Base-by-base conservation (phyloP, 2,329 filamentous ascomycete species). In the Pyrenophora tritici-repentis region DNA sequence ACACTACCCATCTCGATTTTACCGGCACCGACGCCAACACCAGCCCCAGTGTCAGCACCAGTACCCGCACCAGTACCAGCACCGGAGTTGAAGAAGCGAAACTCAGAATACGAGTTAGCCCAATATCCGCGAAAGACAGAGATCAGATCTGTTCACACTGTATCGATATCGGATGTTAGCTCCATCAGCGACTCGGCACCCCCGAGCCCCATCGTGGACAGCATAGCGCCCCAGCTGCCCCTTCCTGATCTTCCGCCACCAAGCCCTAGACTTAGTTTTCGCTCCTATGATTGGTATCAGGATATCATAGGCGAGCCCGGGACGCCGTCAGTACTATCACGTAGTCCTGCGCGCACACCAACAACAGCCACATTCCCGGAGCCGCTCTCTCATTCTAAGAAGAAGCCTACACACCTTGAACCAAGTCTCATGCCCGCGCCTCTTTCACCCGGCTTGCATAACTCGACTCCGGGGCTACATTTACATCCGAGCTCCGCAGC, bases 231-330 rank as follows among this genome's bases (percentile, higher is more conserved):
- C 2, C 53, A 56, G 18, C 56, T 62, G n/a, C 53, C 61, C 12
- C 26, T 61, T 7, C 58, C 58, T 8, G 59, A 59, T n/a, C 29
- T 58, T 16, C 53, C 50, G 37, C 63, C 63, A 10, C 61, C 63
- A 36, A 65, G 61, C 20, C 61, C 63, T 9, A 61, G 61, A 31
- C 54, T 64, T 29, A 65, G 62, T 18, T 65, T 64, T 22, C 56
- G 53, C 22, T 65, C 63, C 6, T 66, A 66, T 29, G 62, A 65
- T 37, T 66, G 63, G 63, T 66, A 66, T 39, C 62, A 63, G 35
- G 63, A 65, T 17, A 66, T 66, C 14, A 63, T 66, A 41, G 56
- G 58, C 3, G 55, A 47, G 36, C 48, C 37, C 29, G n/a, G n/a
- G 3, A 36, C 31, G 3, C 39, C 46, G 37, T 43, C 39, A 9